Evolutionary conservation across 176 grass and related monocot genomes (phyloP).

Genomic region (Aegilops longissima): DNA sequence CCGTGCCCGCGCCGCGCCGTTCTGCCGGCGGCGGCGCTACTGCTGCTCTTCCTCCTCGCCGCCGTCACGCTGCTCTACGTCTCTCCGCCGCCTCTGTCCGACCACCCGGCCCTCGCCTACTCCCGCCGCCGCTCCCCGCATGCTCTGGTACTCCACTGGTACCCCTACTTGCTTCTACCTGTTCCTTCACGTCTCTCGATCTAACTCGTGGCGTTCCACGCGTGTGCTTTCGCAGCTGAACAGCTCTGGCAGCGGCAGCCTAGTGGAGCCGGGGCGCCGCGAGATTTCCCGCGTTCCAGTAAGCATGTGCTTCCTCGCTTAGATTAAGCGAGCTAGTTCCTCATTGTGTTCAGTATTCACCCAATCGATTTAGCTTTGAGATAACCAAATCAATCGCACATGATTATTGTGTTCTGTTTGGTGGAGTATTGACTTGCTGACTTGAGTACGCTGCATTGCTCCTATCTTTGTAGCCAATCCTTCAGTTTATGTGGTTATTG

Average conservation of each 20-base stretch:
- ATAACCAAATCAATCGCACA: not conserved
- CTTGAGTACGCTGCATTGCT: not conserved
- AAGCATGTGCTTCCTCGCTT: conserved; percentile 7
- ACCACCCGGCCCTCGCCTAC: conserved; percentile 54
- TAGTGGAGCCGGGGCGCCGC: conserved; percentile 7
- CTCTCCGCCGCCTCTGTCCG: conserved; percentile 59
- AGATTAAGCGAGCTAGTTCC: too few species aligned
- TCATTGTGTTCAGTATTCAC: not conserved
- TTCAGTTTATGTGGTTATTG: not conserved
- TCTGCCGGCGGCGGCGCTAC: conserved; percentile 38
- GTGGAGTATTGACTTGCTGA: not conserved
- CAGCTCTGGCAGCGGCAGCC: conserved; percentile 22
- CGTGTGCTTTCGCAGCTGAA: conserved; percentile 36
- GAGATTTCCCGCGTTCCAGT: conserved; percentile 53
- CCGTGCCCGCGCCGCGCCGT: conserved; percentile 34
- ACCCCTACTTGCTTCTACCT: not conserved
- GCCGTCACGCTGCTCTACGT: conserved; percentile 58
- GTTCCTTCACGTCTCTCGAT: not conserved
- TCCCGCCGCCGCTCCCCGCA: conserved; percentile 26
- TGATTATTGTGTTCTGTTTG: not conserved
- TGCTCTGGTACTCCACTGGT: conserved; percentile 37
- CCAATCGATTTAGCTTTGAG: not conserved
- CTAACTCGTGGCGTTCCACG: conserved; percentile 5
- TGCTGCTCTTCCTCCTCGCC: conserved; percentile 67
- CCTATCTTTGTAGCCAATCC: not conserved